A percentile compares a stretch with the other conserved stretches of the same genome.
Conservation (phyloP, 2,329 filamentous ascomycete genomes). For the Fusarium sp. region DNA sequence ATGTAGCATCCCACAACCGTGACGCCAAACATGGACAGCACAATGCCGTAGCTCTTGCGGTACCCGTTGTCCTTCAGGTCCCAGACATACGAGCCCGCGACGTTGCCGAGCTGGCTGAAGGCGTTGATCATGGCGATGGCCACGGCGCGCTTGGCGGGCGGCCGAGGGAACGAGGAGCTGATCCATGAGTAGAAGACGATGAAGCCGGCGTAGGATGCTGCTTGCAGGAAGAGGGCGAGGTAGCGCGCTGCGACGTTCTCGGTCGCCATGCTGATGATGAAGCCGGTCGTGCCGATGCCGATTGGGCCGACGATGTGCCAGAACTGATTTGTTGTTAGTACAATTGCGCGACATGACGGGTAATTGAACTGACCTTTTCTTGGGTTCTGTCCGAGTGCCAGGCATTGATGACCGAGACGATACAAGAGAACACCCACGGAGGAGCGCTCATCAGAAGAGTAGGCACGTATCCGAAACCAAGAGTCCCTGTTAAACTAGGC, state of each 20-base stretch:
- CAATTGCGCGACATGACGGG: not conserved
- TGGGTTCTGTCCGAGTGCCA: constrained; percentile 65
- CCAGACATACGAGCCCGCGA: constrained; percentile 72
- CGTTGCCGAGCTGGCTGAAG: constrained; percentile 65
- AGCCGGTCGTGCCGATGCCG: constrained; percentile 62
- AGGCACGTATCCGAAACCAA: constrained; percentile 61
- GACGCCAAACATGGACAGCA: constrained; percentile 70
- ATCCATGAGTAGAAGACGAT: constrained; percentile 69
- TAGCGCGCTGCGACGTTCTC: constrained; percentile 65
- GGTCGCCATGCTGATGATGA: constrained; percentile 68
- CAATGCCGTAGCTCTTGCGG: constrained; percentile 71
- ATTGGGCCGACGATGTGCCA: constrained; percentile 67
- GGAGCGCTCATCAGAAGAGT: constrained; percentile 66
- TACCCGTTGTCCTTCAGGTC: constrained; percentile 66
- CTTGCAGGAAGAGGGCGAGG: constrained; percentile 67
- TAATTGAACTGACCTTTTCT: constrained; percentile 54
- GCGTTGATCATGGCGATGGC: constrained; percentile 69
- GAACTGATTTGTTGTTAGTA: constrained; percentile 50
- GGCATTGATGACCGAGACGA: constrained; percentile 63
- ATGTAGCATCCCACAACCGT: constrained; percentile 62
- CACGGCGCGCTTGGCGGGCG: constrained; percentile 68
- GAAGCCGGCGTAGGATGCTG: constrained; percentile 65
- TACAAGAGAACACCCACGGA: constrained; percentile 67
- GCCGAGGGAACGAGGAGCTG: constrained; percentile 64
- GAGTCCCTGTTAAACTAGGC: constrained; percentile 60